Percentiles rank a stretch among this genome's conserved stretches.
phyloP scores from a whole-genome alignment of 208 protist species.

The Acanthamoeba rhysodes region DNA sequence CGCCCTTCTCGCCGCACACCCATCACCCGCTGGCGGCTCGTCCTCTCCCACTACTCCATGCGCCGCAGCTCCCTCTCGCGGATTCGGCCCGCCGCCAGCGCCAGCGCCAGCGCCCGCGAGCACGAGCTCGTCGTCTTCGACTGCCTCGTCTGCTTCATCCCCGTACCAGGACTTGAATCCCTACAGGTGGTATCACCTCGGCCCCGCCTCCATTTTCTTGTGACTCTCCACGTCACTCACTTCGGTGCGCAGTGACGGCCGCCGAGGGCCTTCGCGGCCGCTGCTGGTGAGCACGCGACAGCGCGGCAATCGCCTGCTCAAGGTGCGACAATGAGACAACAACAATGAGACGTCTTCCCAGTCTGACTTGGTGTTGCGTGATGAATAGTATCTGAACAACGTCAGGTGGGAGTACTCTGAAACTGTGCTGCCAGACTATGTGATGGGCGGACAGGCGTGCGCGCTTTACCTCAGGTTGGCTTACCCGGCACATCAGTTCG shows the following conservation, averaged over 20 bases:
- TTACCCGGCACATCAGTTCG: background rate
- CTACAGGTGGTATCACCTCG: background rate
- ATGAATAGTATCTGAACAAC: background rate
- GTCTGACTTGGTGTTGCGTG: background rate
- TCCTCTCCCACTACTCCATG: background rate
- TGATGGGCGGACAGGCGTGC: conserved; percentile 28
- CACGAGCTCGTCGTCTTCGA: background rate
- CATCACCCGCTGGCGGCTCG: background rate
- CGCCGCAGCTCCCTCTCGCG: background rate
- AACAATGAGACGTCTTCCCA: conserved; percentile 2
- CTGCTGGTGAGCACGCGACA: conserved; percentile 75
- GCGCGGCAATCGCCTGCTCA: conserved; percentile 81
- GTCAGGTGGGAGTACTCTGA: conserved; percentile 52
- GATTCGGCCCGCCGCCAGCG: background rate
- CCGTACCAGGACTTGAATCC: no score
- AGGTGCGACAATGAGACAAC: conserved; percentile 29
- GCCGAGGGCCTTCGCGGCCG: background rate
- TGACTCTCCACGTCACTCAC: background rate
- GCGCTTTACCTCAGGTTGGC: conserved; percentile 58
- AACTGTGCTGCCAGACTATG: conserved; percentile 12
- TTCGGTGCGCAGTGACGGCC: background rate
- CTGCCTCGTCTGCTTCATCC: background rate
- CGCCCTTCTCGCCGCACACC: background rate
- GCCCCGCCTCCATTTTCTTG: background rate
- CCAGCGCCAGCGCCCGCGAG: background rate